phyloP scores from a whole-genome alignment of 148 eudicot genomes.

The Nepenthes gracilis region DNA sequence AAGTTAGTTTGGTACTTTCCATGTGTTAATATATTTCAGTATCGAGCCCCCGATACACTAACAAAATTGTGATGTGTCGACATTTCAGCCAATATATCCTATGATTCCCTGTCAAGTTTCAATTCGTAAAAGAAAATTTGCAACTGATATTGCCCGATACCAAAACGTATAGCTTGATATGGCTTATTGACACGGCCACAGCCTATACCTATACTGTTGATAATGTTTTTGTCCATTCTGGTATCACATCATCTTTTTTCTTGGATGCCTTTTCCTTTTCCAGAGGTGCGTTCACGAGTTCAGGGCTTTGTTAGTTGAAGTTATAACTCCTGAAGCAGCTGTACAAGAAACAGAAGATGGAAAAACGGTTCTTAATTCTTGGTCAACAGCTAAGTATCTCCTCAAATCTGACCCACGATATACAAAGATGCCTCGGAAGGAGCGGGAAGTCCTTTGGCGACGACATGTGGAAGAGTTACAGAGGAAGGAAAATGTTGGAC shows the following conservation, averaged over 20 bases:
- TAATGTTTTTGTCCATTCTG: too few species aligned
- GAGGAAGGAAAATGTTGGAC: conserved; percentile 36
- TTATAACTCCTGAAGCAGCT: conserved; percentile 57
- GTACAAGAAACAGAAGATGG: conserved; percentile 57
- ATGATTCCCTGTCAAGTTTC: too few species aligned
- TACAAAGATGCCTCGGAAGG: conserved; percentile 67
- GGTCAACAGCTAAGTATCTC: conserved; percentile 86
- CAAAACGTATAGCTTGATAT: too few species aligned
- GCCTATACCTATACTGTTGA: too few species aligned
- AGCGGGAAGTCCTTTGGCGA: conserved; percentile 81
- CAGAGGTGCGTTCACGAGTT: conserved; percentile 64
- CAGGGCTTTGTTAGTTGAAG: conserved; percentile 53
- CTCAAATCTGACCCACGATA: conserved; percentile 66
- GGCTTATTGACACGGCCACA: too few species aligned
- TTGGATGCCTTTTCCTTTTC: conserved; percentile 9
- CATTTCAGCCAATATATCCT: too few species aligned
- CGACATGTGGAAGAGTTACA: conserved; percentile 70
- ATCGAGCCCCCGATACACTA: too few species aligned
- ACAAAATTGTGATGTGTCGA: too few species aligned
- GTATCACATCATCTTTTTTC: background rate
- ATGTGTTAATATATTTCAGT: too few species aligned
- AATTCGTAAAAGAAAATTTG: too few species aligned
- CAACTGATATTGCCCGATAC: too few species aligned
- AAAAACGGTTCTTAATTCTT: conserved; percentile 67
- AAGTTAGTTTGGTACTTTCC: too few species aligned